Evolutionary conservation across 768 basidiomycete species (phyloP).

Genomic region (Naganishia vishniacii): DNA sequence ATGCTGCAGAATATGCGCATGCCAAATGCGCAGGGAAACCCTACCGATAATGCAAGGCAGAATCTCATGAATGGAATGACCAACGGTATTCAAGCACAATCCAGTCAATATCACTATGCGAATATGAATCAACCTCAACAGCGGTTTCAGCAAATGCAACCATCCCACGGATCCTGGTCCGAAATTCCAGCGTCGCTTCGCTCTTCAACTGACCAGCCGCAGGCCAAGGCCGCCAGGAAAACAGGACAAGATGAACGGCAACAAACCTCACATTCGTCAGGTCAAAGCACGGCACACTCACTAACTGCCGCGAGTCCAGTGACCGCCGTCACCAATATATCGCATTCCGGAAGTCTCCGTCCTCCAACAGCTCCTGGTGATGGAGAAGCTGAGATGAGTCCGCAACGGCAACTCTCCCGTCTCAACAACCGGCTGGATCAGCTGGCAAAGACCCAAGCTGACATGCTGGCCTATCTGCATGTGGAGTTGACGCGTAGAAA

Average conservation of each 20-base stretch:
- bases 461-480: conserved; percentile 17
- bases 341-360: not conserved
- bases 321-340: not conserved
- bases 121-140: too few species aligned
- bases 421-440: conserved; percentile 1
- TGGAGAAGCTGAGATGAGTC: not conserved
- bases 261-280: not conserved
- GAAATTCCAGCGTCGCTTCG: not conserved
- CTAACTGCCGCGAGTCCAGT: not conserved
- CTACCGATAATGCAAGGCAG: not conserved
- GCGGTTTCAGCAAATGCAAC: not conserved
- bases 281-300: not conserved
- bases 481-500: conserved; percentile 16
- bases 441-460: conserved; percentile 16
- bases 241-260: not conserved
- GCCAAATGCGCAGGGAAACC: not conserved
- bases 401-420: not conserved
- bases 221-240: not conserved
- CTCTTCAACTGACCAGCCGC: not conserved
- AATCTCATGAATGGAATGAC: not conserved
- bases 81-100: not conserved
- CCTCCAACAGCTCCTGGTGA: not conserved
- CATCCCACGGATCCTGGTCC: not conserved
- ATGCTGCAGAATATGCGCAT: not conserved
- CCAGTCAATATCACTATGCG: too few species aligned